These are phyloP conservation scores for Alnus glutinosa DNA, from an alignment of 306 rosid species.

Conservation along the genomic window DNA sequence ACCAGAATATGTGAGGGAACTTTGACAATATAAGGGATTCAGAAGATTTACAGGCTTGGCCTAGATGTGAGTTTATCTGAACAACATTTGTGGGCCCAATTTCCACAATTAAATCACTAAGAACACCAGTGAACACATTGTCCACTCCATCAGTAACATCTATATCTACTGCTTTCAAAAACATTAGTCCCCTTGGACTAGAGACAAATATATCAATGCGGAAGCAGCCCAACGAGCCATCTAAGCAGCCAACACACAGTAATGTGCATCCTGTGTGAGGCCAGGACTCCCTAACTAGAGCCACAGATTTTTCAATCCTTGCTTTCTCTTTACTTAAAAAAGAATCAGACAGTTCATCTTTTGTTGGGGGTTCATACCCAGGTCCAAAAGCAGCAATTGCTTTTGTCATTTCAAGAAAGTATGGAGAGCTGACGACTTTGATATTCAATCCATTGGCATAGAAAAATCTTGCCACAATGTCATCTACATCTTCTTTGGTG, in stretches of 20 bases:
- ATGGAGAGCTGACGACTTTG: slow-evolving; percentile 44
- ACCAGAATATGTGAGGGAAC: slow-evolving; percentile 53
- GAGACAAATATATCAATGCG: slow-evolving; percentile 48
- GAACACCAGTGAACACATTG: slow-evolving; percentile 33
- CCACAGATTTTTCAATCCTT: slow-evolving; percentile 49
- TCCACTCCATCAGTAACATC: slow-evolving; percentile 34
- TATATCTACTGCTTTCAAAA: slow-evolving; percentile 43
- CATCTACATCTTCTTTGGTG: slow-evolving; percentile 56
- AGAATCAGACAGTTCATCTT: slow-evolving; percentile 42
- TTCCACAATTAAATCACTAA: slow-evolving; percentile 38
- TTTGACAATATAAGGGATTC: slow-evolving; percentile 38
- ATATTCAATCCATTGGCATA: slow-evolving; percentile 47
- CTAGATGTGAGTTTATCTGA: slow-evolving; percentile 56
- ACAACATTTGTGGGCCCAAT: slow-evolving; percentile 49
- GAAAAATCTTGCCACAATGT: slow-evolving; percentile 50
- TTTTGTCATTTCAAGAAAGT: slow-evolving; percentile 52
- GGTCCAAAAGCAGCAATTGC: slow-evolving; percentile 52
- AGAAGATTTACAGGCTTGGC: slow-evolving; percentile 29
- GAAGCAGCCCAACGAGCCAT: slow-evolving; percentile 34
- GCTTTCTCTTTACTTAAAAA: slow-evolving; percentile 52
- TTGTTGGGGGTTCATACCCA: slow-evolving; percentile 49
- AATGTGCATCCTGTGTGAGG: slow-evolving; percentile 56
- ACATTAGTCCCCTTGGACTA: slow-evolving; percentile 53
- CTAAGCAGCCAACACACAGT: slow-evolving; percentile 41
- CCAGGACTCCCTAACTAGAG: slow-evolving; percentile 54